Base-by-base conservation (phyloP, 345 rosid genomes). In the Eucalyptus regnans region DNA sequence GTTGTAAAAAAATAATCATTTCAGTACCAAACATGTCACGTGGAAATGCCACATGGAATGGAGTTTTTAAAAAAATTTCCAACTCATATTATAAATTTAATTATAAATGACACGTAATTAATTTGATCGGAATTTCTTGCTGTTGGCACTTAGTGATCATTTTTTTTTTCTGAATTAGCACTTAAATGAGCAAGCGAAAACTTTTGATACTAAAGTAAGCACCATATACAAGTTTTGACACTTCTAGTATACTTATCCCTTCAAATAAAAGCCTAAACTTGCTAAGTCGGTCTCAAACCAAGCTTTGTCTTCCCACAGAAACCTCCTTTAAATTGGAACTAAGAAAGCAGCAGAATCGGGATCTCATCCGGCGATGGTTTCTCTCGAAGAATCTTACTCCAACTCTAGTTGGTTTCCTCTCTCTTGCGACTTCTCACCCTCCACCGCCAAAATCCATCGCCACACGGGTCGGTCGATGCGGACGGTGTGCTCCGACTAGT, bases 381-480 rank as follows among this genome's bases (percentile, higher is more conserved):
- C 66, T 60, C 88, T 97, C 5, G 93, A 96, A 87, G 95, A 95
- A 89, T 92, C 99, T 33, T 94, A 89, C 23, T 91, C 94, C 15
- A 88, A 76, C 88, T 93, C 98, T 14, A 90, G 81, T 89, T 94
- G 97, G 6, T 92, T 93, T 33, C 97, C 98, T 17, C 54, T 94
- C 46, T 25, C 92, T 18, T 89, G 93, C 17, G 91, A 90, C 60
- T 90, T 90, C 86, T 92, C 88, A 86, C 44, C 89, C 44, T 89
- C 94, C 1, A 86, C 92, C 83, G 41, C 94, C 88, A 94, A 90
- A 89, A 90, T 92, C 87, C 90, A 91, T 91, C 96, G 97, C 49
- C 93, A 92, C 49, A 62, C 90, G 15, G 99, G 97, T 52, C 94
- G 96, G 25, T 96, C 99, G 62, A 97, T 96, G 99, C 93, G 97